Base-by-base conservation (phyloP, 768 basidiomycete species). In the Pleurotus djamor region DNA sequence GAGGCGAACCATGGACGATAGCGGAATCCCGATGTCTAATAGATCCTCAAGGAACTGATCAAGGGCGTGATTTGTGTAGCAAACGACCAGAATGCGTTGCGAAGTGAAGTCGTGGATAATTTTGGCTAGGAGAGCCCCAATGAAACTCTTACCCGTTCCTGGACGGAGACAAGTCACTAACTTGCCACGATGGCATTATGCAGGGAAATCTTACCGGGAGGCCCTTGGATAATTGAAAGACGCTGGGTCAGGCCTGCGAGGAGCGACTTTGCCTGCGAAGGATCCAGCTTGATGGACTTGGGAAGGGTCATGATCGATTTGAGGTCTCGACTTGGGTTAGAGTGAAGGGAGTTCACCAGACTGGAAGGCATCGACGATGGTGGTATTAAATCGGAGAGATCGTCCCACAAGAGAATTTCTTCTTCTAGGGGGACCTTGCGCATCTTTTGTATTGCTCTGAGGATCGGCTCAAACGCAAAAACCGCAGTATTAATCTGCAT, bases 141-240 rank as follows among this genome's bases (percentile, higher is more conserved):
- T 84, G 65, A 88, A 88, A 0, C 87, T 88, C 59, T 91, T 91
- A 1, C 88, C 89, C 0, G 88, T 91, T 0, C 88, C 89, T 89
- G n/a, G n/a, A n/a, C n/a, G n/a, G n/a, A n/a, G n/a, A n/a, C n/a
- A n/a, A n/a, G n/a, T n/a, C n/a, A n/a, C n/a, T n/a, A n/a, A n/a
- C n/a, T n/a, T n/a, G n/a, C n/a, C n/a, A n/a, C n/a, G n/a, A n/a
- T n/a, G n/a, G n/a, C n/a, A n/a, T n/a, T n/a, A n/a, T n/a, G n/a
- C n/a, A n/a, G n/a, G n/a, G n/a, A n/a, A n/a, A n/a, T n/a, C n/a
- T 17, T 69, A 87, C 88, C 88, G 43, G 88, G 88, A 0, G 88
- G 88, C 1, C 88, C 88, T 72, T 90, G 88, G 34, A 90, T 85
- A 8, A 90, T 64, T 0, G 86, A 81, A 2, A 90, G 74, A 4